Evolutionary conservation across 495 filamentous ascomycete genomes (phyloP).

Genomic region (Daldinia loculata): DNA sequence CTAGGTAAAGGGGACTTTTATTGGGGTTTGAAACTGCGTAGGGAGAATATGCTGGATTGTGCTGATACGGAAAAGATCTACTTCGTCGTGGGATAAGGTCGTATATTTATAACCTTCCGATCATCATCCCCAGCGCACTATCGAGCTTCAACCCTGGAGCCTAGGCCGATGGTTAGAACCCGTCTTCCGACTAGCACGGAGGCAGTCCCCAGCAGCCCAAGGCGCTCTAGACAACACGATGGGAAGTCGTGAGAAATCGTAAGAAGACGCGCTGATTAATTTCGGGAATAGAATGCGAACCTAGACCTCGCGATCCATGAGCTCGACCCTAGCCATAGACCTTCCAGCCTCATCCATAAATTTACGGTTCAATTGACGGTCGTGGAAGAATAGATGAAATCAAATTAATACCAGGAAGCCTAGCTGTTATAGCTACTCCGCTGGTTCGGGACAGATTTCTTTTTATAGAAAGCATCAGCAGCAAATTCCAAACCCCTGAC

Average conservation of each 20-base stretch:
- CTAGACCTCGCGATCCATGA: constrained; percentile 35
- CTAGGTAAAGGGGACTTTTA: constrained; percentile 8
- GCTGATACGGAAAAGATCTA: constrained; percentile 42
- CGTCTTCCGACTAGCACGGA: constrained; percentile 13
- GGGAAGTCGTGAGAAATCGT: constrained; percentile 21
- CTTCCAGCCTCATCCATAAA: constrained; percentile 49
- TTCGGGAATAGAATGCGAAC: constrained; percentile 36
- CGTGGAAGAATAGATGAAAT: constrained; percentile 56
- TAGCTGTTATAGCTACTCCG: constrained; percentile 44
- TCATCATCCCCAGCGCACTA: constrained; percentile 11
- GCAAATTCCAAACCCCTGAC: constrained; percentile 21
- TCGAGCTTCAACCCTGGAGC: background rate
- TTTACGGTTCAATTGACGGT: constrained; percentile 59
- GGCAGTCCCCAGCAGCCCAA: constrained; percentile 11
- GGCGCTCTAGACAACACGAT: constrained; percentile 35
- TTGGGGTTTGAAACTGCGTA: constrained; percentile 12
- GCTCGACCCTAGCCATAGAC: constrained; percentile 34
- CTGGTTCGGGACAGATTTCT: constrained; percentile 45
- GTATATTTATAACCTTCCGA: constrained; percentile 49
- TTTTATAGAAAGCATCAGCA: constrained; percentile 54
- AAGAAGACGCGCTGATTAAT: constrained; percentile 32
- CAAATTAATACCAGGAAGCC: constrained; percentile 53
- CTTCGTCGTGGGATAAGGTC: constrained; percentile 40
- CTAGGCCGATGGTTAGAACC: constrained; percentile 3
- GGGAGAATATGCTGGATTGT: constrained; percentile 29